Conservation (phyloP, 768 basidiomycete genomes). For the Russula sp. region DNA sequence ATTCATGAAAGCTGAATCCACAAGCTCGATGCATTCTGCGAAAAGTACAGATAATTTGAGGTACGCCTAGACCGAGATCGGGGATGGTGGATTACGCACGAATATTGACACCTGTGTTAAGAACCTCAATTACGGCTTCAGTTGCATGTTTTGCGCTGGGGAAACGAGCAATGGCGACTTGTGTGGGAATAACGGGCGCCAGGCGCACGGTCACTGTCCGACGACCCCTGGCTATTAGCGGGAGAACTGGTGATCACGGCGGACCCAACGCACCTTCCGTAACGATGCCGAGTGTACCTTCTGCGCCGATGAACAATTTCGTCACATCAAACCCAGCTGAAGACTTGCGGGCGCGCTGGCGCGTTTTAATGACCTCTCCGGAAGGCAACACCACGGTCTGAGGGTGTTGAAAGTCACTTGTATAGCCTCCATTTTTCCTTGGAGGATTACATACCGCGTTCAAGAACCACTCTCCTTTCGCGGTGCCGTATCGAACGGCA, state of each 20-base stretch:
- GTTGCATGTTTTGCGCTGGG: conserved; percentile 67
- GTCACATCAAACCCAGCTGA: conserved; percentile 83
- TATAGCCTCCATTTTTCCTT: no score
- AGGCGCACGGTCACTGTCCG: conserved; percentile 69
- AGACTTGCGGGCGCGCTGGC: conserved; percentile 69
- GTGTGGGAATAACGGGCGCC: conserved; percentile 74
- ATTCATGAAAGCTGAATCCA: conserved; percentile 64
- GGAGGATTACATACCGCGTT: conserved; percentile 45
- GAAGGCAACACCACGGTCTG: conserved; percentile 86
- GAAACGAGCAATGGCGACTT: conserved; percentile 77
- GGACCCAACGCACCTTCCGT: conserved; percentile 45
- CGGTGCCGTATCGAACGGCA: conserved; percentile 82
- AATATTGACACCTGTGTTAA: conserved; percentile 66
- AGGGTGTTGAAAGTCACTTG: no score
- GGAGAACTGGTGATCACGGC: no score
- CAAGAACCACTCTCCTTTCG: conserved; percentile 85
- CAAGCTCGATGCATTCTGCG: conserved; percentile 76
- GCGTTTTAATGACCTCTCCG: conserved; percentile 87
- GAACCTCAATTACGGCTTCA: conserved; percentile 63
- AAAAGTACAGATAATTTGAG: no score
- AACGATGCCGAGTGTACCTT: conserved; percentile 78
- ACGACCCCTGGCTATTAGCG: no score
- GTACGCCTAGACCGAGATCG: not conserved
- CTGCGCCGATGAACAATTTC: conserved; percentile 81
- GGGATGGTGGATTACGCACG: conserved; percentile 41